These are phyloP conservation scores for Amanita muscaria DNA, from an alignment of 768 basidiomycete genomes.

Conservation along the genomic window DNA sequence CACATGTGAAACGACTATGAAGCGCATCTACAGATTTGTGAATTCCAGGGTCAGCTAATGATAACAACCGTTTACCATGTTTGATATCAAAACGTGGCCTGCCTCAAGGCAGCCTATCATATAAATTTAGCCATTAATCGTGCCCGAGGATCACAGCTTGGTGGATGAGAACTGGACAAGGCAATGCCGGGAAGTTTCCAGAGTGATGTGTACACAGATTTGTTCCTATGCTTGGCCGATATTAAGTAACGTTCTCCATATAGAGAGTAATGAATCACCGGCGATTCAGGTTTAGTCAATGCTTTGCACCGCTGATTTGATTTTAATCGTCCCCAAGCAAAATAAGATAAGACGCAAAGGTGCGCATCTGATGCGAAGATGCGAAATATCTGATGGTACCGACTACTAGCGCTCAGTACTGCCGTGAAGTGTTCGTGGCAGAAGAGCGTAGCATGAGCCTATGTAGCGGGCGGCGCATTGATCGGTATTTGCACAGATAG, in stretches of 20 bases:
- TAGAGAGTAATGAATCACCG: conserved; percentile 1
- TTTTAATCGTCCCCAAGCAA: not conserved
- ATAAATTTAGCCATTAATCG: not conserved
- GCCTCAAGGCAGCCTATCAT: conserved; percentile 29
- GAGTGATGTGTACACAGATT: conserved; percentile 1
- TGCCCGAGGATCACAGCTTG: conserved; percentile 7
- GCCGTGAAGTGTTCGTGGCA: no score
- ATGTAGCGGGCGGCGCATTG: not conserved
- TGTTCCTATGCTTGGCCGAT: conserved; percentile 3
- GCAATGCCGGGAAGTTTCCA: conserved; percentile 1
- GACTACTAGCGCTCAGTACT: no score
- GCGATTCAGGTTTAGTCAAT: not conserved
- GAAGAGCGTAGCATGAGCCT: conserved; percentile 6
- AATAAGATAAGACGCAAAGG: not conserved
- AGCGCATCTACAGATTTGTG: conserved; percentile 25
- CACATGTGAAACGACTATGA: conserved; percentile 12
- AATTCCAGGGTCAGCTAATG: conserved; percentile 23
- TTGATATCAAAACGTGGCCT: conserved; percentile 41
- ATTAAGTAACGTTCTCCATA: not conserved
- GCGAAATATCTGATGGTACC: no score
- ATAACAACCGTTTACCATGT: conserved; percentile 23
- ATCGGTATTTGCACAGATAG: not conserved
- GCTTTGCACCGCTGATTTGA: not conserved
- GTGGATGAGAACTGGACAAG: not conserved
- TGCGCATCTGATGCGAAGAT: conserved; percentile 1